phyloP scores from a whole-genome alignment of 2,329 filamentous ascomycete species.

The Zymoseptoria crescenta region DNA sequence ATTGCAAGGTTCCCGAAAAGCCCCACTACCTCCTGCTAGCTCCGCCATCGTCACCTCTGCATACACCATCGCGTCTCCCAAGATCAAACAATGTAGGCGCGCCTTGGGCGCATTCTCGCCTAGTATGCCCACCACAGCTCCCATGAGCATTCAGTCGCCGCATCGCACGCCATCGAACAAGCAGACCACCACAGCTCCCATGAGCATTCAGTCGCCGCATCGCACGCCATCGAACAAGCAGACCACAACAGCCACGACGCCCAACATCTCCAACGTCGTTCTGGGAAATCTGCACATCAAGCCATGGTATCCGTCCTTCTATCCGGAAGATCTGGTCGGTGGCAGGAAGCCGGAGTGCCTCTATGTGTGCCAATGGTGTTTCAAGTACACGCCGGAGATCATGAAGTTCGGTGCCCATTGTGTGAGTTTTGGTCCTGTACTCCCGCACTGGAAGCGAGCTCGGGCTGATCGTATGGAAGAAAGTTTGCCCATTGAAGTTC shows the following conservation, averaged over 20 bases:
- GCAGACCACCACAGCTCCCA: constrained; percentile 5
- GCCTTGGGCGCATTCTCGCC: background rate
- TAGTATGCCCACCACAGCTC: constrained; percentile 3
- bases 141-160: constrained; percentile 11
- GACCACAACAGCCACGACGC: constrained; percentile 39
- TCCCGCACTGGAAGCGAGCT: background rate
- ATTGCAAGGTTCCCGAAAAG: background rate
- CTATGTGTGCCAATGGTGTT: constrained; percentile 87
- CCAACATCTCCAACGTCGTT: constrained; percentile 80
- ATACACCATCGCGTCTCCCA: background rate
- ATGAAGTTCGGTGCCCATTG: constrained; percentile 42
- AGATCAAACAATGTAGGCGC: background rate
- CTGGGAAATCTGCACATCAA: constrained; percentile 76
- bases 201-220: constrained; percentile 12
- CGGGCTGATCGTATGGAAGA: constrained; percentile 28
- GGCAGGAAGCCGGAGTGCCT: constrained; percentile 45
- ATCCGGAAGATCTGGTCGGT: constrained; percentile 56
- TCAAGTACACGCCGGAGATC: constrained; percentile 70
- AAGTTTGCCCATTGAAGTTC: constrained; percentile 36
- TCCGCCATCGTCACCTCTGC: background rate
- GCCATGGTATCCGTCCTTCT: constrained; percentile 90
- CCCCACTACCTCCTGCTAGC: background rate
- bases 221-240: constrained; percentile 15
- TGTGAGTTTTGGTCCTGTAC: constrained; percentile 22
- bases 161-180: constrained; percentile 15